Base-by-base conservation (phyloP, 208 protist genomes). In the Trypanosoma cruzi region DNA sequence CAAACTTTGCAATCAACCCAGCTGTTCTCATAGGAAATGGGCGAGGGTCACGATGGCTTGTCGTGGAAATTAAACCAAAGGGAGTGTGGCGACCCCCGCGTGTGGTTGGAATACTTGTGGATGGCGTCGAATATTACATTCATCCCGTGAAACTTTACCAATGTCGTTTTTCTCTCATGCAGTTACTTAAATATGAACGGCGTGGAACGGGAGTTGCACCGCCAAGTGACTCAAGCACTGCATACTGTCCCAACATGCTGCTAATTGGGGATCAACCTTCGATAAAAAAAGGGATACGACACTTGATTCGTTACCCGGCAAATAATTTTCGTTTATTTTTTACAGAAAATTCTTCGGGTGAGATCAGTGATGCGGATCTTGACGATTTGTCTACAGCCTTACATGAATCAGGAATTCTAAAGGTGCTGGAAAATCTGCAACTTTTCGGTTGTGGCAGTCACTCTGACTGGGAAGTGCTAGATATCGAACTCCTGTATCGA, bases 51-150 rank as follows among this genome's bases (percentile, higher is more conserved):
- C 36, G 32, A 26, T 73, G 60, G 40, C 7, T 73, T 36, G 61
- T 44, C 6, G 70, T 94, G 3, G 85, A 94, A 71, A 63, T 94
- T 53, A 94, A 94, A 59, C 88, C 88, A 20, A 94, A 94, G 66
- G 71, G 77, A 18, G 75, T 77, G 34, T 94, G 85, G 85, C 56
- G 61, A 60, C 67, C 22, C 48, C 86, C 88, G 36, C 67, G 64
- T 44, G 80, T 94, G 37, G 65, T 89, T 10, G 88, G 88, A 36
- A 70, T 94, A 8, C 62, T 73, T 34, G 77, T 86, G 18, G 79
- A 84, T 49, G 72, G 75, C 60, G 36, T 37, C 4, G 55, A 68
- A 31, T 65, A 88, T 54, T 71, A 78, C 42, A 64, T 94, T 10
- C 76, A 88, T 28, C 64, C 69, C 42, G 54, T 64, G 28, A 91